Percentiles rank a stretch among this genome's conserved stretches.
Conservation (phyloP, 2,329 filamentous ascomycete species). For the Dactylonectria macrodidyma region DNA sequence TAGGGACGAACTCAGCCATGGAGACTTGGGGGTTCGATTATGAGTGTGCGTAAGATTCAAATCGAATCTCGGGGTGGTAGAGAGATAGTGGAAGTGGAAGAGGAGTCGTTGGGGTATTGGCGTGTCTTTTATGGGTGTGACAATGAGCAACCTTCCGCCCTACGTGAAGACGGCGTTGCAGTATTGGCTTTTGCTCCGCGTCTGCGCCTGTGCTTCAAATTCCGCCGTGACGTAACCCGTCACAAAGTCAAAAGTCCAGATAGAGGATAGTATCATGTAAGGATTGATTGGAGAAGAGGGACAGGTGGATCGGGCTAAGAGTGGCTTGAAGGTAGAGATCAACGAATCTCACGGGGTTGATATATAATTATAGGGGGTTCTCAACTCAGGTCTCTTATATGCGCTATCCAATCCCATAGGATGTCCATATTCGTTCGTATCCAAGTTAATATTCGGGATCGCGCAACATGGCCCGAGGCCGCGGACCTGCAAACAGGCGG, state of each 20-base stretch:
- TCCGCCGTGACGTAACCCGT: background rate
- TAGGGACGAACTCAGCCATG: constrained; percentile 60
- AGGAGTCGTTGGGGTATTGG: background rate
- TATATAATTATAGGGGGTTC: too few relatives aligned
- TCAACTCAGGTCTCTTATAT: too few relatives aligned
- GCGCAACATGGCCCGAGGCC: too few relatives aligned
- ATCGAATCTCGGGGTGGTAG: background rate
- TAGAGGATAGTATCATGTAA: background rate
- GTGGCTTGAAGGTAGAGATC: too few relatives aligned
- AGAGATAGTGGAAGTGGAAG: background rate
- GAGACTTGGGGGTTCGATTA: constrained; percentile 5
- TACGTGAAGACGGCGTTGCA: background rate
- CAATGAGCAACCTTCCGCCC: too few relatives aligned
- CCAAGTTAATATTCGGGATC: too few relatives aligned
- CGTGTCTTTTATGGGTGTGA: background rate
- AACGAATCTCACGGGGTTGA: too few relatives aligned
- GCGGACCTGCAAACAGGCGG: too few relatives aligned
- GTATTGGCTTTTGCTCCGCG: background rate
- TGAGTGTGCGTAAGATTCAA: background rate
- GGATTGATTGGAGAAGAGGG: background rate
- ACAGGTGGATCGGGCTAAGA: background rate
- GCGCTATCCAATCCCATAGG: too few relatives aligned
- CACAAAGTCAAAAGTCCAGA: background rate
- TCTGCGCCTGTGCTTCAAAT: background rate
- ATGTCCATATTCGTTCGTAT: too few relatives aligned